Conservation (phyloP, 805 yeast species). For the Suhomyces kilbournensis region DNA sequence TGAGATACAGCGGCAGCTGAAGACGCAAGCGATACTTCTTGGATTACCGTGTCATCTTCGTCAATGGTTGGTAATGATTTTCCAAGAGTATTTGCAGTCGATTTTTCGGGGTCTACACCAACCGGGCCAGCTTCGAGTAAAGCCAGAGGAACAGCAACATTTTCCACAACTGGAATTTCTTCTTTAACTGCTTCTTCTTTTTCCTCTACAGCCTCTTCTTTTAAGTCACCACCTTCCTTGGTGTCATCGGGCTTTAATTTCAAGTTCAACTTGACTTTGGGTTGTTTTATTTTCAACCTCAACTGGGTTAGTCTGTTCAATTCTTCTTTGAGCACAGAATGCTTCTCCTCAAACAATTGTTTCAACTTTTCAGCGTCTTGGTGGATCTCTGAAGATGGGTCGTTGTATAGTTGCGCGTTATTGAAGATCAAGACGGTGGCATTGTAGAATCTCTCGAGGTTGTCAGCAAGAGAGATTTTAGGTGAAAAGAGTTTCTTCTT, state of each 20-base stretch:
- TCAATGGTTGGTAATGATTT: slow-evolving; percentile 25
- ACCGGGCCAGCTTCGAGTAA: background rate
- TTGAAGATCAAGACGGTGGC: slow-evolving; percentile 63
- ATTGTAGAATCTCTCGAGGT: slow-evolving; percentile 56
- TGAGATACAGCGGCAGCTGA: slow-evolving; percentile 13
- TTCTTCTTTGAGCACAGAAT: slow-evolving; percentile 23
- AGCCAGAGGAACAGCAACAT: background rate
- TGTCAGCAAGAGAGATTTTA: slow-evolving; percentile 30
- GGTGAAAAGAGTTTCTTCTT: slow-evolving; percentile 40
- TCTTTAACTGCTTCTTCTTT: slow-evolving; percentile 5
- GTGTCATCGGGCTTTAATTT: slow-evolving; percentile 14
- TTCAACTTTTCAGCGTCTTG: slow-evolving; percentile 66
- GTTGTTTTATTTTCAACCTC: slow-evolving; percentile 26
- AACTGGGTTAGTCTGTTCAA: slow-evolving; percentile 18
- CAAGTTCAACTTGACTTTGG: slow-evolving; percentile 29
- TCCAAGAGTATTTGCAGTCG: slow-evolving; percentile 19
- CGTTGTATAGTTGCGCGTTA: slow-evolving; percentile 79
- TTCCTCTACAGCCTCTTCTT: slow-evolving; percentile 15
- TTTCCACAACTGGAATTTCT: background rate
- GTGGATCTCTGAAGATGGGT: slow-evolving; percentile 66
- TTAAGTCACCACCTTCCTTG: slow-evolving; percentile 19
- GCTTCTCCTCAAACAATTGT: slow-evolving; percentile 47
- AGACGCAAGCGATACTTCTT: slow-evolving; percentile 35
- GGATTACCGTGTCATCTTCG: slow-evolving; percentile 34
- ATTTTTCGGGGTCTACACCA: slow-evolving; percentile 7